Percentiles rank a stretch among this genome's conserved stretches.
Conservation (phyloP, 805 yeast genomes). For the Sugiyamaella smithiae region DNA sequence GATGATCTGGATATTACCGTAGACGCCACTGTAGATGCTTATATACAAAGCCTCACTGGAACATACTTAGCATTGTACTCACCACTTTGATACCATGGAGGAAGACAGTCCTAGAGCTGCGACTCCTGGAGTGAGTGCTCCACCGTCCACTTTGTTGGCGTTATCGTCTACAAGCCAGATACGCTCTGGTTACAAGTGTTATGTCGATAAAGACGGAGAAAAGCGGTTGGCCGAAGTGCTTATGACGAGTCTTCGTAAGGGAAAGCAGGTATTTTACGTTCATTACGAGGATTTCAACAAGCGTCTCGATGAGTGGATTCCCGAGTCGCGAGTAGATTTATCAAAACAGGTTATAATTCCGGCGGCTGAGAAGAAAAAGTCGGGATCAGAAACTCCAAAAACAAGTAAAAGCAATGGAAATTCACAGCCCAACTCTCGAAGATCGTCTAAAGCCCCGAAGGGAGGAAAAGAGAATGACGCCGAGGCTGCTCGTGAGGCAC, state of each 20-base stretch:
- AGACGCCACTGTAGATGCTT: too few species aligned
- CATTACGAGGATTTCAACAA: constrained; percentile 94
- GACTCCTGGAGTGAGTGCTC: constrained; percentile 6
- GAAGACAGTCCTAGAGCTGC: background rate
- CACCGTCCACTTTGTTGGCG: constrained; percentile 2
- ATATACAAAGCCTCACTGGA: too few species aligned
- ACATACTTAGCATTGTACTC: too few species aligned
- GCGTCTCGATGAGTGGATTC: constrained; percentile 94
- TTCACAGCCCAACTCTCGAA: constrained; percentile 8
- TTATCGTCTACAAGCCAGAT: constrained; percentile 40
- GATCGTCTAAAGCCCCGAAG: constrained; percentile 15
- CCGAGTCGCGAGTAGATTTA: constrained; percentile 66
- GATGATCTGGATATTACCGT: too few species aligned
- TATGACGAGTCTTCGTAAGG: constrained; percentile 70
- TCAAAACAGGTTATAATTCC: constrained; percentile 71
- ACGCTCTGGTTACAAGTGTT: constrained; percentile 69
- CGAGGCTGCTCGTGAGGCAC: constrained; percentile 9
- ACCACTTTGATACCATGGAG: too few species aligned
- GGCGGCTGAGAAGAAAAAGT: constrained; percentile 50
- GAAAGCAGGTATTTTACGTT: constrained; percentile 79
- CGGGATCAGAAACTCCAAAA: constrained; percentile 16
- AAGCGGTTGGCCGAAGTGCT: constrained; percentile 80
- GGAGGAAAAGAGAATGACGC: constrained; percentile 7
- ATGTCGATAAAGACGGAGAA: constrained; percentile 76
- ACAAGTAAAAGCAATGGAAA: constrained; percentile 10